Evolutionary conservation across 2,329 filamentous ascomycete genomes (phyloP), one percentile per base, ranked within the genome.

Genomic region (Dactylellina haptotyla): DNA sequence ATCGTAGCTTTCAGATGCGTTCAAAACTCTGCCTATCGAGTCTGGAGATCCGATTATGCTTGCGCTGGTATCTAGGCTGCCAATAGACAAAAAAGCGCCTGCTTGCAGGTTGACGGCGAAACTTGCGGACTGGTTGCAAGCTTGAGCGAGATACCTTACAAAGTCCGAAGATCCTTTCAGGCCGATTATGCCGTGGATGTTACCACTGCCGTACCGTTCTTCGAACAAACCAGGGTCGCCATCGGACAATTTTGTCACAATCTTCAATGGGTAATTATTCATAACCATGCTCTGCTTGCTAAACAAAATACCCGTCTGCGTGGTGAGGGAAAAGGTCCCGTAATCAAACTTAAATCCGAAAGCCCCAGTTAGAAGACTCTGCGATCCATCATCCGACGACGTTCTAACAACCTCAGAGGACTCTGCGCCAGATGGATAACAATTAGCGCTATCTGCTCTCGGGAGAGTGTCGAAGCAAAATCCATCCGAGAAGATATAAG

Each of bases 151-250:
- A 10, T 28, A 18, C 46, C 34, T 0, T 2, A 73, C 56, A 16
- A 73, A 46, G 20, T 61, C 54, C 2, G 61, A 64, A 0, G 46
- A 48, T 10, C 34, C 51, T 14, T 48, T 57, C 1, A 73, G 23
- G 2, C 69, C 69, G 25, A 73, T 50, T 12, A 73, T 66, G 16
- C 69, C 69, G 8, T 66, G 61, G 12, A 66, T 41, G 1, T 53
- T 25, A 1, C 14, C 20, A 26, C 26, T 9, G 8, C 46, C 28
- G n/a, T 53, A 50, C 0, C 32, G 50, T 12, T 10, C 10, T 14
- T n/a, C 16, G 9, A 57, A 46, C 6, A 34, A 4, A 1, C n/a
- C 18, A n/a, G 2, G n/a, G n/a, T 28, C 8, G 2, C 26, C n/a
- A 9, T 14, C 14, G 2, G 3, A 53, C 39, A 16, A 34, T 9